phyloP scores from a whole-genome alignment of 306 rosid genomes.

The Acacia melanoxylon region DNA sequence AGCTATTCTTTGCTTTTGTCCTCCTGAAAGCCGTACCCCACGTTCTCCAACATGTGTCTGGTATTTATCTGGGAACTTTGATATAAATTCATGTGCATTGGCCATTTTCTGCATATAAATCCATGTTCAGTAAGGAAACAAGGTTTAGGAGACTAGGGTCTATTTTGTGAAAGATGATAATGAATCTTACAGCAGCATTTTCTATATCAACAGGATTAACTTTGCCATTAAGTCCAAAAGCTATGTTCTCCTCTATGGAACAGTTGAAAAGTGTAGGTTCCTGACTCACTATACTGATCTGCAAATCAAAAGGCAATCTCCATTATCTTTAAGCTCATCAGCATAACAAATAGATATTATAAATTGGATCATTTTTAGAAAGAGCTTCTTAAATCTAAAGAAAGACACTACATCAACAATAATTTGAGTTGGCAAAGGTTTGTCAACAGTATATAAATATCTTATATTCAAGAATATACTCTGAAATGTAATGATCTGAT shows the following conservation, averaged over 20 bases:
- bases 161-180: not conserved
- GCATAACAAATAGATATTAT: conserved; percentile 19
- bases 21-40: conserved; percentile 72
- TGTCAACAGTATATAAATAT: not conserved
- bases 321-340: conserved; percentile 11
- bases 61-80: conserved; percentile 64
- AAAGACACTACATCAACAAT: conserved; percentile 10
- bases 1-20: conserved; percentile 79
- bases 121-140: conserved; percentile 13
- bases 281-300: conserved; percentile 85
- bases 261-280: conserved; percentile 81
- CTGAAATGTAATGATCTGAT: not conserved
- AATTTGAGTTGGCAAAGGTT: not conserved
- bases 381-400: conserved; percentile 9
- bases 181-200: conserved; percentile 65
- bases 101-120: conserved; percentile 72
- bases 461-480: not conserved
- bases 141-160: conserved; percentile 12
- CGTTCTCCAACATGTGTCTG: conserved; percentile 70
- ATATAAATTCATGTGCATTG: conserved; percentile 65
- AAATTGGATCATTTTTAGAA: conserved; percentile 15
- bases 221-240: conserved; percentile 75
- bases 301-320: conserved; percentile 31
- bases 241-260: conserved; percentile 82
- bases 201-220: conserved; percentile 48